Evolutionary conservation across 1,284 basidiomycete species (phyloP), one percentile per base, ranked within the genome.

Genomic region (Apiotrichum gamsii): DNA sequence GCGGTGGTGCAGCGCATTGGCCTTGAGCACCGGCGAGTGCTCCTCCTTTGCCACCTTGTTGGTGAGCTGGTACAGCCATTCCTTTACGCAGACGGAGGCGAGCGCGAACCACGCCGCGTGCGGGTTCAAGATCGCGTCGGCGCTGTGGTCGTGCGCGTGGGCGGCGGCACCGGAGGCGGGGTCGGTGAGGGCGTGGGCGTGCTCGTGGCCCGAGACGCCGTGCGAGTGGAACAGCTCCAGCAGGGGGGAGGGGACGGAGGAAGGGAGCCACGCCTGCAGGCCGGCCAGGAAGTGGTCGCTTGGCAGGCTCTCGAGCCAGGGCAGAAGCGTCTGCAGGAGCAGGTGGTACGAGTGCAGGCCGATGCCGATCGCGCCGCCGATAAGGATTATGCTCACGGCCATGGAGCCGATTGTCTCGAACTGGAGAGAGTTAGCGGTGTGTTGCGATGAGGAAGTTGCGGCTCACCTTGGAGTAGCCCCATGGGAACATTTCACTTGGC

Each of bases 31-130:
- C 2, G 88, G 86, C 63, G 85, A 89, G 61, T 84, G 82, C 69
- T 96, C 90, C 61, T 90, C 81, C 52, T 86, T 82, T 6, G 94
- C 94, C 23, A 97, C 90, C 52, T 80, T 82, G 65, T 84, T 85
- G 40, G 90, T 95, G 40, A 83, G 75, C 45, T 89, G 77, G 72
- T 93, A 97, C 21, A 98, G 72, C 84, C 85, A 95, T 72, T 98
- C 95, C 67, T 98, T 98, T 54, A 82, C 74, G 1, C 87, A 49
- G 3, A 97, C 82, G 53, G 85, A 84, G 28, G 83, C 68, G 0
- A 83, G 80, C 1, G 94, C 94, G 61, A 96, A 94, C 90, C 91
- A 96, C 39, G 93, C 90, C 16, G 95, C 94, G 62, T 96, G 93
- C 15, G 90, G 87, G 67, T 96, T 91, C 5, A 96, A 79, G n/a